These are phyloP conservation scores for Paraphoma chrysanthemicola DNA, from an alignment of 2,329 filamentous ascomycete genomes.

Conservation along the genomic window DNA sequence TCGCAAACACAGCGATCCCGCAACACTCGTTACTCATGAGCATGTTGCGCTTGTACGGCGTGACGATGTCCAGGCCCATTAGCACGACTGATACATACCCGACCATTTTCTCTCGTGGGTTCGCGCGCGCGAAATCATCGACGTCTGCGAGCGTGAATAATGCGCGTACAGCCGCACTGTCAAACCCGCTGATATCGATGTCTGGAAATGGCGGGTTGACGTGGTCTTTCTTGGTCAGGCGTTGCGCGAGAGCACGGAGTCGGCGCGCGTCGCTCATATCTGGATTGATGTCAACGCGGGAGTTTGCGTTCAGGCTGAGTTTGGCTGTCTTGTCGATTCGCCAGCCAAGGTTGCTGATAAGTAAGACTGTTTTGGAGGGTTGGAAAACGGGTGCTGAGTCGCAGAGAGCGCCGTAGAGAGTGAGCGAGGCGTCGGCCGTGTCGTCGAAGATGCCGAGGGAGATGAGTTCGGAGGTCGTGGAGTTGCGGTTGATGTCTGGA, in stretches of 20 bases:
- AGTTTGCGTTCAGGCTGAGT: neutral
- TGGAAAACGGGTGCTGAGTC: conserved; percentile 54
- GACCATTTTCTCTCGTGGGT: conserved; percentile 44
- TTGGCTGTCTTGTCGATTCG: neutral
- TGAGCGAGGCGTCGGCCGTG: conserved; percentile 61
- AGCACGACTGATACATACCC: conserved; percentile 56
- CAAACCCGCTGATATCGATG: conserved; percentile 32
- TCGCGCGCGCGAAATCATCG: conserved; percentile 47
- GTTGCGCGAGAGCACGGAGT: conserved; percentile 58
- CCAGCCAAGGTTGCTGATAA: conserved; percentile 49
- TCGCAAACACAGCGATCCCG: conserved; percentile 62
- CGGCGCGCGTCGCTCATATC: conserved; percentile 60
- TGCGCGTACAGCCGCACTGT: conserved; percentile 37
- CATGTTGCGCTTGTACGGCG: conserved; percentile 52
- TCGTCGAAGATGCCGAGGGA: conserved; percentile 65
- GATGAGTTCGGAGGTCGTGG: conserved; percentile 54
- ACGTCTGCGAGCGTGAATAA: conserved; percentile 55
- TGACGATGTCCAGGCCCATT: conserved; percentile 50
- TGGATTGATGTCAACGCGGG: conserved; percentile 58
- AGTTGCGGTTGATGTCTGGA: conserved; percentile 57
- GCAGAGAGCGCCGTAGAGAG: conserved; percentile 61
- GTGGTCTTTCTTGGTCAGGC: conserved; percentile 58
- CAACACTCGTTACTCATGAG: conserved; percentile 59
- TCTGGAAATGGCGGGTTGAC: conserved; percentile 59
- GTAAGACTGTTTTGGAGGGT: conserved; percentile 58